phyloP scores from a whole-genome alignment of 2,329 filamentous ascomycete genomes.

The Cadophora malorum region DNA sequence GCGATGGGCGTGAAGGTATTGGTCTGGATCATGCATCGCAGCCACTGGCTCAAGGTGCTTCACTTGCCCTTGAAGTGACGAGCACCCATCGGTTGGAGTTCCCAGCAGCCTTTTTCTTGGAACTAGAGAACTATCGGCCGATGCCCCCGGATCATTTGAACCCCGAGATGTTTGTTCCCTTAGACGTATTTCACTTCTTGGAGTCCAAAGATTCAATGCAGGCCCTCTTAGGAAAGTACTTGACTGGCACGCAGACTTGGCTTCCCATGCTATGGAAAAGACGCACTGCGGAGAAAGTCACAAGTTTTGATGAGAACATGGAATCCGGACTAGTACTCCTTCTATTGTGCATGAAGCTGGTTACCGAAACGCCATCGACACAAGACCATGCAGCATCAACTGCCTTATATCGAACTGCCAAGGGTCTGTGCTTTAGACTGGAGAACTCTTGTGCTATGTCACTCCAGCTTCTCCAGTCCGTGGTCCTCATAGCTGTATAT shows the following conservation, averaged over 20 bases:
- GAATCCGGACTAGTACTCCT: background rate
- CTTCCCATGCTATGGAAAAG: background rate
- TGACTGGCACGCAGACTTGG: background rate
- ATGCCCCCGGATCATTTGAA: background rate
- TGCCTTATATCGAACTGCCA: background rate
- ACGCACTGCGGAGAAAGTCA: background rate
- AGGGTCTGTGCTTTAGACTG: background rate
- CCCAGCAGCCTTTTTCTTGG: background rate
- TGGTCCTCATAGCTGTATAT: background rate
- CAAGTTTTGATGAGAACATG: background rate
- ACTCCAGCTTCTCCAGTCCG: background rate
- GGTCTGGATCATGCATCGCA: background rate
- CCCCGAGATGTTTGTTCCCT: background rate
- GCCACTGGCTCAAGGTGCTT: background rate
- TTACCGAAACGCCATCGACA: background rate
- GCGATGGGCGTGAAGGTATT: background rate
- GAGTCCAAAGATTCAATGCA: background rate
- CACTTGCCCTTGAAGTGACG: background rate
- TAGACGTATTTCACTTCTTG: background rate
- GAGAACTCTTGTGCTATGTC: conserved; percentile 4
- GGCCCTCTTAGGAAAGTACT: background rate
- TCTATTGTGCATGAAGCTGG: background rate
- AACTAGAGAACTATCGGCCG: background rate
- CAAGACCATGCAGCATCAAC: background rate
- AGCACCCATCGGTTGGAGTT: background rate